Evolutionary conservation across 768 basidiomycete species (phyloP).

Genomic region (Nidularia pulvinata): DNA sequence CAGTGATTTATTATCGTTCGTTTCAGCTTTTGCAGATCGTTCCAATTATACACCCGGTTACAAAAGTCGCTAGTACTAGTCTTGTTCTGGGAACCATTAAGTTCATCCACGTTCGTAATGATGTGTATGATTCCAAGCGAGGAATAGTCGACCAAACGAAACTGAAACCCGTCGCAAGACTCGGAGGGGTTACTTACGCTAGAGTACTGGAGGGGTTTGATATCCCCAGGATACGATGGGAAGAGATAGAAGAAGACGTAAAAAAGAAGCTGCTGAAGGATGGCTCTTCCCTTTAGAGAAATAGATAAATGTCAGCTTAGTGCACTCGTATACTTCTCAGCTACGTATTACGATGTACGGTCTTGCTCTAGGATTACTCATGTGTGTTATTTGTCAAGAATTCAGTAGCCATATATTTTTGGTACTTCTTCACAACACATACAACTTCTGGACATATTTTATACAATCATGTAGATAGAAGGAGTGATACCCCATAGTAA

Average conservation of each 20-base stretch:
- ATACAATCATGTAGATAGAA: too few relatives aligned
- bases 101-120: constrained; percentile 56
- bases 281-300: too few relatives aligned
- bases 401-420: too few relatives aligned
- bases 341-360: too few relatives aligned
- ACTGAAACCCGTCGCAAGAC: constrained; percentile 44
- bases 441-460: neutral
- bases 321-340: too few relatives aligned
- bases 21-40: constrained; percentile 38
- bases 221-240: constrained; percentile 57
- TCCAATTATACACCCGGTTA: constrained; percentile 37
- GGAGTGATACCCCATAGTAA: too few relatives aligned
- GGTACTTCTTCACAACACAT: neutral
- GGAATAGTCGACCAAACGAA: constrained; percentile 47
- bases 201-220: constrained; percentile 42
- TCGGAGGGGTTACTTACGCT: constrained; percentile 54
- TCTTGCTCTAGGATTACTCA: too few relatives aligned
- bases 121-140: constrained; percentile 28
- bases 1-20: constrained; percentile 18
- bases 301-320: too few relatives aligned
- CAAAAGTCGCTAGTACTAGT: constrained; percentile 28
- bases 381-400: too few relatives aligned
- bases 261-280: constrained; percentile 1
- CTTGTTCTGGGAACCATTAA: constrained; percentile 55
- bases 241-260: constrained; percentile 29